A percentile compares a stretch with the other conserved stretches of the same genome.
These are phyloP conservation scores for Paraglomus brasilianum DNA, from an alignment of 192 early-diverging fungal species.

Conservation along the genomic window DNA sequence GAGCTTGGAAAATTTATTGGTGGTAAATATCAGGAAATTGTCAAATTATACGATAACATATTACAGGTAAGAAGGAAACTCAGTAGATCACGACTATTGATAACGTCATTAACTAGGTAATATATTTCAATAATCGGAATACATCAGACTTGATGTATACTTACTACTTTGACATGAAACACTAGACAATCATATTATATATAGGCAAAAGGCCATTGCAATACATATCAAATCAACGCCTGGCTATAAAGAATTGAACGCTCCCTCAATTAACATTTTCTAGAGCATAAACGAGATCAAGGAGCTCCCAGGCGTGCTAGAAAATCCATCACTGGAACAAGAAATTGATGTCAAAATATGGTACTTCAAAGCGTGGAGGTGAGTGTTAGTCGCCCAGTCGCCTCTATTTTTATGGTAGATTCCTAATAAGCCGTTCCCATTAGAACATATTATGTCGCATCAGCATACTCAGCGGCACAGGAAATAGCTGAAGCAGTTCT, in stretches of 20 bases:
- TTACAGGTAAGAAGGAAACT: constrained; percentile 49
- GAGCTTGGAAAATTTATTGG: constrained; percentile 34
- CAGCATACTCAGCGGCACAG: constrained; percentile 44
- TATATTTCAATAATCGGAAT: neutral
- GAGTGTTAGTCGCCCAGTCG: constrained; percentile 2
- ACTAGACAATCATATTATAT: too few relatives aligned
- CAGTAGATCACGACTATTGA: neutral
- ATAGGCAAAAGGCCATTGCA: too few relatives aligned
- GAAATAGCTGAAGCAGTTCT: constrained; percentile 55
- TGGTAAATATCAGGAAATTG: constrained; percentile 59
- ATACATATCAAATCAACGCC: too few relatives aligned
- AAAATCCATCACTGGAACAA: constrained; percentile 44
- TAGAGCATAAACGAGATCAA: constrained; percentile 55
- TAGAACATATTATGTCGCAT: constrained; percentile 52
- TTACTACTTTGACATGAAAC: neutral
- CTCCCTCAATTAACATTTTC: neutral
- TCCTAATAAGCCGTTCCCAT: neutral
- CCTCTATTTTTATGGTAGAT: neutral
- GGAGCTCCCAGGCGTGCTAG: constrained; percentile 53
- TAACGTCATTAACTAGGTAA: neutral
- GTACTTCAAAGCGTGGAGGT: constrained; percentile 62
- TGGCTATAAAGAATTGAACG: neutral
- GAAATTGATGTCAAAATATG: constrained; percentile 49
- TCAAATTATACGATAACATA: constrained; percentile 65
- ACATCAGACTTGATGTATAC: neutral